Evolutionary conservation across 805 yeast species (phyloP).

Genomic region (Debaryomyces prosopidis): DNA sequence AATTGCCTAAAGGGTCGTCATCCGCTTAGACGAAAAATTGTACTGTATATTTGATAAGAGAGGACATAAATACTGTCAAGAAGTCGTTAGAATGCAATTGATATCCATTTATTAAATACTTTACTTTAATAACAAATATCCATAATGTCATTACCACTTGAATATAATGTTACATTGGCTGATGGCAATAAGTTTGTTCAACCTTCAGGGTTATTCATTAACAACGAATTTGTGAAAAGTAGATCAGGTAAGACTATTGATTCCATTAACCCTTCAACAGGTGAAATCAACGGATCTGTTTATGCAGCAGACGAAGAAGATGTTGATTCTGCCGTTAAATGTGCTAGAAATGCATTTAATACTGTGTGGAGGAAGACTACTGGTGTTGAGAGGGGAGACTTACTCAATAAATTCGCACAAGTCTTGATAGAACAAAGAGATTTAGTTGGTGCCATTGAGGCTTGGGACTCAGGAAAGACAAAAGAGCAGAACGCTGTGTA

Average conservation of each 20-base stretch:
- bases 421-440: slow-evolving; percentile 33
- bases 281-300: slow-evolving; percentile 42
- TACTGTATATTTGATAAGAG: no score
- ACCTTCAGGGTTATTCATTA: slow-evolving; percentile 62
- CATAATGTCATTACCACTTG: slow-evolving; percentile 36
- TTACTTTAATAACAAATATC: no score
- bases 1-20: not conserved
- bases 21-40: not conserved
- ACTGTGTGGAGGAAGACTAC: slow-evolving; percentile 47
- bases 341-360: slow-evolving; percentile 40
- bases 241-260: slow-evolving; percentile 37
- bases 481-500: slow-evolving; percentile 46
- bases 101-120: no score
- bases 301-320: slow-evolving; percentile 44
- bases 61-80: no score
- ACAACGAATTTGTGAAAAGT: slow-evolving; percentile 43
- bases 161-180: slow-evolving; percentile 45
- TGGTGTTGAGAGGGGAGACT: slow-evolving; percentile 42
- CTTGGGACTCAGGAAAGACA: slow-evolving; percentile 52
- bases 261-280: slow-evolving; percentile 44
- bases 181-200: slow-evolving; percentile 51
- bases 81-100: no score
- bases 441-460: slow-evolving; percentile 39
- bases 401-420: slow-evolving; percentile 39
- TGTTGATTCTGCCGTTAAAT: slow-evolving; percentile 42